A percentile compares a stretch with the other conserved stretches of the same genome.
phyloP scores from a whole-genome alignment of 306 rosid species.

The Gastrolobium villosum region DNA sequence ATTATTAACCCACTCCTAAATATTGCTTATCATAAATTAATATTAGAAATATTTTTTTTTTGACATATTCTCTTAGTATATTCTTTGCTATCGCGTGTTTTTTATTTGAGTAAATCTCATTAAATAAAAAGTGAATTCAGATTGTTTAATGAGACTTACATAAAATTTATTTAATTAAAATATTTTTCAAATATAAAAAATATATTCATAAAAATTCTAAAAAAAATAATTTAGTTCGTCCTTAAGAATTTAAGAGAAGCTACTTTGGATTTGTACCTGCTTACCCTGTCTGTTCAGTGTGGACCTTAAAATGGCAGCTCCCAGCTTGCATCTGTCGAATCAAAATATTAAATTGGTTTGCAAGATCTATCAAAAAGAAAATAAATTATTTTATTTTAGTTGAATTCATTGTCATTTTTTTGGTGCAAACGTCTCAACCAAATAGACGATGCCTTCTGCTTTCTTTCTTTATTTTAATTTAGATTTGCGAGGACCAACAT shows the following conservation, averaged over 20 bases:
- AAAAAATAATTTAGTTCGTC: background rate
- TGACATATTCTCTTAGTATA: too few relatives aligned
- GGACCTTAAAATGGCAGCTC: background rate
- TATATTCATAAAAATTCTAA: too few relatives aligned
- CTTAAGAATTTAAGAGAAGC: background rate
- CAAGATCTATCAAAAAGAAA: background rate
- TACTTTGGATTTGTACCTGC: background rate
- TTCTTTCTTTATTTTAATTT: background rate
- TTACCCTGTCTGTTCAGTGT: background rate
- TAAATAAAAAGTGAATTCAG: too few relatives aligned
- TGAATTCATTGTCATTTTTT: slow-evolving; percentile 36
- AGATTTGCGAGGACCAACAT: background rate
- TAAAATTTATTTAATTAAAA: too few relatives aligned
- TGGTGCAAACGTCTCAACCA: slow-evolving; percentile 33
- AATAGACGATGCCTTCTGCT: slow-evolving; percentile 26
- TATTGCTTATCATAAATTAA: too few relatives aligned
- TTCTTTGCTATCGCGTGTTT: too few relatives aligned
- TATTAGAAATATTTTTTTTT: too few relatives aligned
- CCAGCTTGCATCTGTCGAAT: slow-evolving; percentile 8
- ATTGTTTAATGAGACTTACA: too few relatives aligned
- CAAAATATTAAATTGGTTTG: background rate
- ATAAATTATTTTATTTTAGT: slow-evolving; percentile 10
- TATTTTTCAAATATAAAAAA: too few relatives aligned
- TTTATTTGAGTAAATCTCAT: too few relatives aligned
- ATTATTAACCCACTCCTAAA: too few relatives aligned